Evolutionary conservation across 164 flowering plant species (phyloP), one percentile per base, ranked within the genome.

Genomic region (Macadamia tetraphylla): DNA sequence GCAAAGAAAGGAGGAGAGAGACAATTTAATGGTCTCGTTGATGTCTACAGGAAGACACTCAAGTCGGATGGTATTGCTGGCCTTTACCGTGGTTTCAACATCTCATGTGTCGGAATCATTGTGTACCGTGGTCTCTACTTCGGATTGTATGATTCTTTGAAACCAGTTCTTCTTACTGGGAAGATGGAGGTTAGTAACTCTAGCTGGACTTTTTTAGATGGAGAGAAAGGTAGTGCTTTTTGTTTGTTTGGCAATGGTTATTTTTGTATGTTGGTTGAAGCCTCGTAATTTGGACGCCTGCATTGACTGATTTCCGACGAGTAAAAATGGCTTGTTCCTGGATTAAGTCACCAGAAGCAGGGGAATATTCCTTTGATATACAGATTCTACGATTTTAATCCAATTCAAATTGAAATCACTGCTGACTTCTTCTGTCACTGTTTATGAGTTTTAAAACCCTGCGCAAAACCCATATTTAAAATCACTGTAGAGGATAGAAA

Each of bases 71-170:
- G 83, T 67, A 13, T 80, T 71, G 83, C 83, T 76, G 83, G 85
- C 40, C 81, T 82, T 30, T 80, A 82, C 80, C 83, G 85, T 73
- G 85, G 85, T 14, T 80, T 78, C 74, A 81, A 78, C 78, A 78
- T 78, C 30, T 81, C 83, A 18, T 79, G 82, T 72, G 79, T 81
- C 49, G 85, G 85, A 12, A 81, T 81, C 73, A 79, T 81, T 73
- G 82, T 81, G 12, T 81, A 81, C 68, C 85, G 82, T 73, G 85
- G 85, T 62, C 82, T 81, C 55, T 81, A 81, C 75, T 81, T 81
- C 67, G 83, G 83, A 69, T 63, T 81, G 78, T 81, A 81, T 23
- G 83, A 81, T 63, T 81, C 83, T 30, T 9, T 81, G 73, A 81
- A 81, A 75, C 83, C 81, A 29, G 81, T 81, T 48, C 32, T 81